Evolutionary conservation across 352 stramenopile genomes (phyloP).

Genomic region (Globisporangium spiculum): DNA sequence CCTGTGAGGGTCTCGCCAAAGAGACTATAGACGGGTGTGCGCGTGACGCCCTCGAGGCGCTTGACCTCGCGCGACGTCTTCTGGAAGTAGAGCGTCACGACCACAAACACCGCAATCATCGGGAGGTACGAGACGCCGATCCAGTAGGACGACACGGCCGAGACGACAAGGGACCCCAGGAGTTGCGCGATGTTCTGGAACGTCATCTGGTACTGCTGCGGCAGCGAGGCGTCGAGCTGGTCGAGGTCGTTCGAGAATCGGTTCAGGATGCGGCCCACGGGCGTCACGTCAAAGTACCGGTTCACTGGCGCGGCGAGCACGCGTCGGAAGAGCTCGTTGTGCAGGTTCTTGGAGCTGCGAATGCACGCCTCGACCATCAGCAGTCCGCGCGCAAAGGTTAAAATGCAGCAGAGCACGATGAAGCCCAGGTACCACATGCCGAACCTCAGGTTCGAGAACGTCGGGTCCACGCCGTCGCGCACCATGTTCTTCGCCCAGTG

Average conservation of each 20-base stretch:
- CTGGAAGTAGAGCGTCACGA: conserved; percentile 83
- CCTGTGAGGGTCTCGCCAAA: conserved; percentile 90
- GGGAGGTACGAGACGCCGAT: conserved; percentile 38
- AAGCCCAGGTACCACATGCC: conserved; percentile 39
- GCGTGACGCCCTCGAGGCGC: conserved; percentile 87
- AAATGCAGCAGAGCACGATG: conserved; percentile 23
- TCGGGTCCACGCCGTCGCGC: conserved; percentile 15
- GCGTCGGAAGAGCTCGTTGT: conserved; percentile 34
- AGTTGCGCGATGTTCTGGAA: conserved; percentile 27
- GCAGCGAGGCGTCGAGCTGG: conserved; percentile 38
- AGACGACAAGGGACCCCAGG: conserved; percentile 23
- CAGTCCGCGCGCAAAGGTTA: conserved; percentile 24
- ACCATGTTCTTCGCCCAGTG: conserved; percentile 34
- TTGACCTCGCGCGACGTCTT: conserved; percentile 84
- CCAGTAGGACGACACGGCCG: conserved; percentile 11
- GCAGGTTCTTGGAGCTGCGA: conserved; percentile 25
- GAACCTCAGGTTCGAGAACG: conserved; percentile 35
- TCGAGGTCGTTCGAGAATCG: conserved; percentile 50
- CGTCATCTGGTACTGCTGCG: conserved; percentile 33
- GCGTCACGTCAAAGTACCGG: conserved; percentile 55
- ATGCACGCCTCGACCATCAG: conserved; percentile 31
- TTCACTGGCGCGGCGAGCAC: conserved; percentile 41
- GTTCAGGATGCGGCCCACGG: conserved; percentile 47
- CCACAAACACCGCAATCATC: conserved; percentile 47
- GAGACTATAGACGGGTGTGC: conserved; percentile 89